These are phyloP conservation scores for Fusarium agapanthi DNA, from an alignment of 2,329 filamentous ascomycete genomes.

Conservation along the genomic window DNA sequence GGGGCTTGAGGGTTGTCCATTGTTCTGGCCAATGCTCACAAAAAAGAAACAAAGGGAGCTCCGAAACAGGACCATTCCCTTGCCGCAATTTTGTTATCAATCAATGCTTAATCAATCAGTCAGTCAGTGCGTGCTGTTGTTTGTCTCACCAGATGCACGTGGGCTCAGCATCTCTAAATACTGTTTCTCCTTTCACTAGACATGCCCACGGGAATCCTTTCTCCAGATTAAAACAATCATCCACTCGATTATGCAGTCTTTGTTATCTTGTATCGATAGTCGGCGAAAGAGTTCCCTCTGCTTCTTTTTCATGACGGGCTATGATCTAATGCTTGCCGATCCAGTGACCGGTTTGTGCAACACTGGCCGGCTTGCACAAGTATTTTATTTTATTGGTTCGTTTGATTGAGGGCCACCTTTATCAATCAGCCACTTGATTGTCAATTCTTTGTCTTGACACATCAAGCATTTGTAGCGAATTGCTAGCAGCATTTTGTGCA, in stretches of 20 bases:
- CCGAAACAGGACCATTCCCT: slow-evolving; percentile 14
- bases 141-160: slow-evolving; percentile 22
- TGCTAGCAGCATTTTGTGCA: slow-evolving; percentile 12
- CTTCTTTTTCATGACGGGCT: slow-evolving; percentile 28
- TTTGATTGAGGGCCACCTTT: slow-evolving; percentile 7
- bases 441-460: slow-evolving; percentile 16
- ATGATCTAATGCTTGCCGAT: slow-evolving; percentile 37
- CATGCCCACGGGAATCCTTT: not conserved
- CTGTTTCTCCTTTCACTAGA: not conserved
- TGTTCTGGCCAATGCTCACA: not conserved
- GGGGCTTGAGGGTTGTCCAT: not conserved
- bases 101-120: slow-evolving; percentile 32
- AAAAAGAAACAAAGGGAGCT: not conserved
- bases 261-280: slow-evolving; percentile 16
- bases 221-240: not conserved
- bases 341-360: slow-evolving; percentile 35
- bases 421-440: slow-evolving; percentile 34
- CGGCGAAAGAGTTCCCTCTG: slow-evolving; percentile 9
- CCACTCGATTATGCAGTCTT: slow-evolving; percentile 7
- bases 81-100: slow-evolving; percentile 32
- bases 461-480: slow-evolving; percentile 14
- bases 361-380: not conserved
- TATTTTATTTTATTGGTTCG: slow-evolving; percentile 11
- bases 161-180: not conserved
- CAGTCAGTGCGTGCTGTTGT: slow-evolving; percentile 11